phyloP scores from a whole-genome alignment of 768 basidiomycete species.

The Lentinus brumalis region DNA sequence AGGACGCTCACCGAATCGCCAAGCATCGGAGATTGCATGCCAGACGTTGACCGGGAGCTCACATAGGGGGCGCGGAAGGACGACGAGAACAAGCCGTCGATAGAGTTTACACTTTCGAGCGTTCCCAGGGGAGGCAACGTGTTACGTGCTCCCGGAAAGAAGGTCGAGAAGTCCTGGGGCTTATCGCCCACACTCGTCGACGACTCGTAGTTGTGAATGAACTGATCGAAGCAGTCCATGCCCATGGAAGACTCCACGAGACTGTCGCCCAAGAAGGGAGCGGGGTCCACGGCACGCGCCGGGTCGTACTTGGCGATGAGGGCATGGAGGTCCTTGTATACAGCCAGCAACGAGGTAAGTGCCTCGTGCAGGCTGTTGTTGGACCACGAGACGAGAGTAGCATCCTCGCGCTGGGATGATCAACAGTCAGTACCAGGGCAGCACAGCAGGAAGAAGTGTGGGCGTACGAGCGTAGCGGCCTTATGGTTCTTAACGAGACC shows the following conservation, averaged over 20 bases:
- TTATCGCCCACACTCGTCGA: background rate
- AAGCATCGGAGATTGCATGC: background rate
- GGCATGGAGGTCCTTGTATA: background rate
- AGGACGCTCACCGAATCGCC: background rate
- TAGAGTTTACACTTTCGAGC: background rate
- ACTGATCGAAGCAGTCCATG: slow-evolving; percentile 2
- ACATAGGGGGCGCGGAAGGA: background rate
- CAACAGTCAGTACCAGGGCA: background rate
- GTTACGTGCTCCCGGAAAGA: background rate
- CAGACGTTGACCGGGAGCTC: background rate
- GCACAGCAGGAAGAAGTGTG: background rate
- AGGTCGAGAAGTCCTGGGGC: background rate
- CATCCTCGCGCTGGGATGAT: background rate
- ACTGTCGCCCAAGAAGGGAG: background rate
- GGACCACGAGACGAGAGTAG: background rate
- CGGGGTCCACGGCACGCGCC: background rate
- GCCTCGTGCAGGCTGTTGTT: background rate
- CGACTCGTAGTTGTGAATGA: slow-evolving; percentile 1
- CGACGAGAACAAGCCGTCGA: background rate
- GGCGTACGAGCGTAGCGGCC: slow-evolving; percentile 5
- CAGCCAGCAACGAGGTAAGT: background rate
- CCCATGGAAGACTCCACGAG: background rate
- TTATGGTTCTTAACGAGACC: slow-evolving; percentile 1
- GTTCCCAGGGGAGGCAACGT: background rate
- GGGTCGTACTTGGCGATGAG: background rate